Base-by-base conservation (phyloP, 2,329 filamentous ascomycete species). In the Seiridium unicorne region DNA sequence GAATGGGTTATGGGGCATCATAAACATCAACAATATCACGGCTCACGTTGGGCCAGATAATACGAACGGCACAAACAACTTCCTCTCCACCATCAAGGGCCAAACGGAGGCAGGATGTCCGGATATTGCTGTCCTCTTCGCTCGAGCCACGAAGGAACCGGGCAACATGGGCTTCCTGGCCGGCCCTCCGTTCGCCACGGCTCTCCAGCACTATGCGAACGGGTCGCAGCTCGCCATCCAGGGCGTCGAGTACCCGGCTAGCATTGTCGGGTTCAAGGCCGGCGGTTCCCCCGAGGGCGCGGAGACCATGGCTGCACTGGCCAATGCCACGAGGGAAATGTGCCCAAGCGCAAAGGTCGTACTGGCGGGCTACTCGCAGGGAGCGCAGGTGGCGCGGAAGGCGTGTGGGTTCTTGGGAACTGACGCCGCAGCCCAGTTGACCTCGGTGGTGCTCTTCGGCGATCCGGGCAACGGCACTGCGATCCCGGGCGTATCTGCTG, bases 281-380 rank as follows among this genome's bases (percentile, higher is more conserved):
- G 69, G 70, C 3, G 69, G 69, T 3, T 66, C 67, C 49, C n/a
- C 63, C 7, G 47, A 47, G 2, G 69, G 67, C 1, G 60, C 55
- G n/a, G 26, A 35, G 13, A 26, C 34, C 7, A 66, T 68, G 32
- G 18, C 32, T 11, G 51, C 26, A 6, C 34, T 54, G 38, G 47
- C 44, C 62, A 11, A 64, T 38, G 10, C 72, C 71, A 36, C 73
- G 69, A 59, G 59, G 56, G 44, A 66, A 10, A 59, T 68, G 5
- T 80, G 78, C 59, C 76, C 77, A 0, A 64, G 68, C 42, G 79
- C 77, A 1, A 72, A 75, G 44, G 64, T 80, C 42, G 76, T 79
- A 4, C 70, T 80, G 66, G 69, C 74, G 8, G 78, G 78, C 5
- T 80, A 71, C 53, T 68, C 67, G 8, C 70, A 72, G 56, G 71